A percentile compares a stretch with the other conserved stretches of the same genome.
Evolutionary conservation across 192 early-diverging fungal species (phyloP).

Genomic region (Geranomyces michiganensis): DNA sequence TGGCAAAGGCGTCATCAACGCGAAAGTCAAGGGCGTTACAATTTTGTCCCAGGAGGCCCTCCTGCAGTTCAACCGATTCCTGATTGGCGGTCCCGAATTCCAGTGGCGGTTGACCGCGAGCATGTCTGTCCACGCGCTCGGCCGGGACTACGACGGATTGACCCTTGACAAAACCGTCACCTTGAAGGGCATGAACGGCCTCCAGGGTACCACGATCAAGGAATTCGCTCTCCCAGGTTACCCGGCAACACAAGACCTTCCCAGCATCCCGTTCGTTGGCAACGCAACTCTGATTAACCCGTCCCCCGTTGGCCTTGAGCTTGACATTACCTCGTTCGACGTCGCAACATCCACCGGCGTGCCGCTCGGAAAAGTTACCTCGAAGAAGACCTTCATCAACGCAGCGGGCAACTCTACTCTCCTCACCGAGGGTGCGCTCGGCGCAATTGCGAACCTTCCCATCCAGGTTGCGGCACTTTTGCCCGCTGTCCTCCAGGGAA

Average conservation of each 20-base stretch:
- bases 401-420: not conserved
- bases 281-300: conserved; percentile 29
- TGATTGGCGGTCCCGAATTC: conserved; percentile 29
- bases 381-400: not conserved
- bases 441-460: conserved; percentile 4
- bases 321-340: conserved; percentile 14
- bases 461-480: not conserved
- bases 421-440: not conserved
- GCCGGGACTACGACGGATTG: conserved; percentile 40
- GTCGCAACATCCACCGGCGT: conserved; percentile 2
- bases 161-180: conserved; percentile 40
- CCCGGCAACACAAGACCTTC: not conserved
- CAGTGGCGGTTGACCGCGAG: conserved; percentile 33
- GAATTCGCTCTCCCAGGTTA: conserved; percentile 24
- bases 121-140: conserved; percentile 31
- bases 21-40: conserved; percentile 14
- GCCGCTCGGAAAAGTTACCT: not conserved
- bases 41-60: conserved; percentile 16
- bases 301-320: conserved; percentile 28
- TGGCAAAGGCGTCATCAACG: conserved; percentile 28
- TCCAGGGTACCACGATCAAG: conserved; percentile 26
- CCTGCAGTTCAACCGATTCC: conserved; percentile 30
- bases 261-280: conserved; percentile 2
- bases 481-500: not conserved
- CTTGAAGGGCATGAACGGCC: conserved; percentile 29